Evolutionary conservation across 805 yeast species (phyloP).

Genomic region (Wickerhamomyces chaumierensis): DNA sequence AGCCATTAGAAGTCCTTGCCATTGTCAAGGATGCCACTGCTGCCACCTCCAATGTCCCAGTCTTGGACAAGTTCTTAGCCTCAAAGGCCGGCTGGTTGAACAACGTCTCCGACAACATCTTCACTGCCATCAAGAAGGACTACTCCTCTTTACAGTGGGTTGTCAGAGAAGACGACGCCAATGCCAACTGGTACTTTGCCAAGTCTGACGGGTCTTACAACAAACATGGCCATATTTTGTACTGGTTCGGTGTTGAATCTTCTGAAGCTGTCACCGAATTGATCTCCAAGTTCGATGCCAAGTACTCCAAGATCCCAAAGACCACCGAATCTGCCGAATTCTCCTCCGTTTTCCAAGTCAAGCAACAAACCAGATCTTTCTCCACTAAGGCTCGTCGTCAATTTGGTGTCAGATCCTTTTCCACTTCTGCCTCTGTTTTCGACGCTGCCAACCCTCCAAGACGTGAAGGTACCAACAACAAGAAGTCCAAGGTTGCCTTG

Average conservation of each 20-base stretch:
- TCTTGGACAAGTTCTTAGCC: conserved; percentile 76
- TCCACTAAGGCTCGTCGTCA: conserved; percentile 22
- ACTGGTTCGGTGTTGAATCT: conserved; percentile 85
- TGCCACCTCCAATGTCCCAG: conserved; percentile 37
- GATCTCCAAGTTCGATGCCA: conserved; percentile 42
- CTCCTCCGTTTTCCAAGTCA: conserved; percentile 19
- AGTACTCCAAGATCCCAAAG: conserved; percentile 22
- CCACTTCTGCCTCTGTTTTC: conserved; percentile 37
- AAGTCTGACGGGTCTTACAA: conserved; percentile 91
- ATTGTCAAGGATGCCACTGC: conserved; percentile 49
- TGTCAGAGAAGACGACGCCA: conserved; percentile 81
- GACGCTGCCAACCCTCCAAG: conserved; percentile 46
- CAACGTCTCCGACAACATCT: conserved; percentile 91
- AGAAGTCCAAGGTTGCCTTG: conserved; percentile 69
- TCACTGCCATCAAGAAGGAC: conserved; percentile 70
- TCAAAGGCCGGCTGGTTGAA: conserved; percentile 93
- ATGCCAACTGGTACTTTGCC: conserved; percentile 83
- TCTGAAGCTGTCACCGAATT: conserved; percentile 50
- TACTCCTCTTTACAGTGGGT: conserved; percentile 73
- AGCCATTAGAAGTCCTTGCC: conserved; percentile 89
- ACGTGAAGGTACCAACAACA: conserved; percentile 47
- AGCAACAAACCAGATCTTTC: conserved; percentile 41
- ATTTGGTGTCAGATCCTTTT: conserved; percentile 20
- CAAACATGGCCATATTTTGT: conserved; percentile 77
- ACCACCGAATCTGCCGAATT: conserved; percentile 22